Base-by-base conservation (phyloP, 2,329 filamentous ascomycete genomes). In the Colletotrichum nymphaeae region DNA sequence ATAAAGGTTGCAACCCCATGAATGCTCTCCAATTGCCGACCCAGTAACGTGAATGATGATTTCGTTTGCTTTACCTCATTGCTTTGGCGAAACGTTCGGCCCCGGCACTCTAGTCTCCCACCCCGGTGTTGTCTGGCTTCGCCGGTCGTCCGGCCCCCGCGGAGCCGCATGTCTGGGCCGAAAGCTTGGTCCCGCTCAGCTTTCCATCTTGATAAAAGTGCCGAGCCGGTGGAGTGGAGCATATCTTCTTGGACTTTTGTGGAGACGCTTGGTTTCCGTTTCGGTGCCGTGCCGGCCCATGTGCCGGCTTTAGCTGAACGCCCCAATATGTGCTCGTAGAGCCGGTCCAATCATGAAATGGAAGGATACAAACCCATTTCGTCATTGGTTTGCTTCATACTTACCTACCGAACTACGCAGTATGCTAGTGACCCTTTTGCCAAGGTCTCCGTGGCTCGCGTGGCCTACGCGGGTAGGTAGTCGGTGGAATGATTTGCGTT, bases 301-400 rank as follows among this genome's bases (percentile, higher is more conserved):
- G 46, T 30, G 22, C 24, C n/a, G 30, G 11, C 24, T 24, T 9
- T 9, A 24, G 37, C 19, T 16, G 14, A 35, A 24, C 26, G 12
- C 4, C 14, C 19, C 16, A 32, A 32, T 32, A 11, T 49, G 7
- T 49, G 19, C 42, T 8, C 19, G 16, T 8, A n/a, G 11, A 46
- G 58, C 64, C 65, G 64, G 37, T 16, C 64, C 69, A 68, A 68
- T 72, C 58, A 72, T 19, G n/a, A n/a, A 49, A 59, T 19, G 42
- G 22, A 55, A 16, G n/a, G 26, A 65, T 52, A 4, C n/a, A 14
- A 49, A 24, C 35, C 35, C 28, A 4, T 72, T 7, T 35, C 65
- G 53, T 57, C 28, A 62, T 42, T 42, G 16, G 28, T 53, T 26
- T 19, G 24, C 24, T 24, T 24, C 24, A 24, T 24, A 24, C 24